These are phyloP conservation scores for Kluyveromyces wickerhamii DNA, from an alignment of 805 yeast species.

Conservation along the genomic window DNA sequence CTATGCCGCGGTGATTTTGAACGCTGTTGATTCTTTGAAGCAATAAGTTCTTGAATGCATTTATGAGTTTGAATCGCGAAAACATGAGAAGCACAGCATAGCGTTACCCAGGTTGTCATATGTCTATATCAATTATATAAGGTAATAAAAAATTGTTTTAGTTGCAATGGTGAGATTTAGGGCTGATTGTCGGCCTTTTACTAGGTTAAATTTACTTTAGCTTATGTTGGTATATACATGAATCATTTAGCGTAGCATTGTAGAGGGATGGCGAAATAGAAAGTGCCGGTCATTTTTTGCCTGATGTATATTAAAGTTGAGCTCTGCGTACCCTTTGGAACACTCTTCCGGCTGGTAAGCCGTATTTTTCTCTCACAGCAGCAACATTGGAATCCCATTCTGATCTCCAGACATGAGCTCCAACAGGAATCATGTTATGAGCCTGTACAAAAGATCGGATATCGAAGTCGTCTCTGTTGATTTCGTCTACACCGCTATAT, in stretches of 20 bases:
- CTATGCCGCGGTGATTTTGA: slow-evolving; percentile 60
- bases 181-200: too few species aligned
- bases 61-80: neutral
- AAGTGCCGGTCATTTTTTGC: too few species aligned
- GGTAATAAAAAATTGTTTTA: too few species aligned
- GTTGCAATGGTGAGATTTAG: too few species aligned
- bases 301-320: too few species aligned
- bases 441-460: slow-evolving; percentile 57
- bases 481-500: slow-evolving; percentile 10
- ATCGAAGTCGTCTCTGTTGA: slow-evolving; percentile 48
- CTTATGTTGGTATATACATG: too few species aligned
- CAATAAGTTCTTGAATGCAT: slow-evolving; percentile 17
- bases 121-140: too few species aligned
- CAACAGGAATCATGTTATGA: slow-evolving; percentile 62
- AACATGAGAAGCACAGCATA: neutral
- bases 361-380: slow-evolving; percentile 60
- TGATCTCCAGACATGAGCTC: slow-evolving; percentile 90
- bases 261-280: too few species aligned
- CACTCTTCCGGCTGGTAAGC: slow-evolving; percentile 67
- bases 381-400: slow-evolving; percentile 70
- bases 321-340: slow-evolving; percentile 50
- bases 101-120: too few species aligned
- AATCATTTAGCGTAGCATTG: too few species aligned
- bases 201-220: too few species aligned
- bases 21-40: slow-evolving; percentile 50